Evolutionary conservation across 192 early-diverging fungal genomes (phyloP).

Genomic region (Anaeromyces robustus): DNA sequence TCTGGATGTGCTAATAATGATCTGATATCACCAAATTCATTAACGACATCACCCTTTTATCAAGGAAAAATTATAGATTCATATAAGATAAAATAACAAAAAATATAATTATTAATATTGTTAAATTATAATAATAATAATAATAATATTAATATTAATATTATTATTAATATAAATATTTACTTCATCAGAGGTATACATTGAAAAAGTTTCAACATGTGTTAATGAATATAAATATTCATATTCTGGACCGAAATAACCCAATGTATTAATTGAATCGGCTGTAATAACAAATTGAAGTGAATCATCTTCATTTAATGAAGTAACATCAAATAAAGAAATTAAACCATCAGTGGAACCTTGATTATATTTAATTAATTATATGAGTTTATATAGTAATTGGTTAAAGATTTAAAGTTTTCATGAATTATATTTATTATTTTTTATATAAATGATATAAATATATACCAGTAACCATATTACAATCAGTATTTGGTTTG

Average conservation of each 20-base stretch:
- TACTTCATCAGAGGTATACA: conserved; percentile 51
- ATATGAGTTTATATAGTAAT: too few species aligned
- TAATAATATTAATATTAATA: neutral
- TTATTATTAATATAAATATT: neutral
- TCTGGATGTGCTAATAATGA: conserved; percentile 15
- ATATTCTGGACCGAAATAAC: conserved; percentile 79
- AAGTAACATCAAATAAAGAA: conserved; percentile 53
- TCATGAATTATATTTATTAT: too few species aligned
- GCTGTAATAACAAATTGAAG: conserved; percentile 69
- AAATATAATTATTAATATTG: conserved; percentile 6
- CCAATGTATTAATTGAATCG: conserved; percentile 60
- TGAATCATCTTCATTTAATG: conserved; percentile 78
- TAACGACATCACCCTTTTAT: conserved; percentile 33
- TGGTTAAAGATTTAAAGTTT: too few species aligned
- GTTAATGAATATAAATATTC: conserved; percentile 80
- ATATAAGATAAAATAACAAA: too few species aligned
- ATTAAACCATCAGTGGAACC: conserved; percentile 61
- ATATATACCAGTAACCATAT: neutral
- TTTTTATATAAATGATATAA: too few species aligned
- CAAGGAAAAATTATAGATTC: too few species aligned
- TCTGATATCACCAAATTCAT: conserved; percentile 75
- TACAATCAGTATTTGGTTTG: neutral
- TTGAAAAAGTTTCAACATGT: conserved; percentile 79
- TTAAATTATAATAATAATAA: conserved; percentile 7
- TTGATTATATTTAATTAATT: conserved; percentile 32